Percentiles rank a stretch among this genome's conserved stretches.
phyloP scores from a whole-genome alignment of 108 stramenopile species.

The Pseudonitzschia multistriata region DNA sequence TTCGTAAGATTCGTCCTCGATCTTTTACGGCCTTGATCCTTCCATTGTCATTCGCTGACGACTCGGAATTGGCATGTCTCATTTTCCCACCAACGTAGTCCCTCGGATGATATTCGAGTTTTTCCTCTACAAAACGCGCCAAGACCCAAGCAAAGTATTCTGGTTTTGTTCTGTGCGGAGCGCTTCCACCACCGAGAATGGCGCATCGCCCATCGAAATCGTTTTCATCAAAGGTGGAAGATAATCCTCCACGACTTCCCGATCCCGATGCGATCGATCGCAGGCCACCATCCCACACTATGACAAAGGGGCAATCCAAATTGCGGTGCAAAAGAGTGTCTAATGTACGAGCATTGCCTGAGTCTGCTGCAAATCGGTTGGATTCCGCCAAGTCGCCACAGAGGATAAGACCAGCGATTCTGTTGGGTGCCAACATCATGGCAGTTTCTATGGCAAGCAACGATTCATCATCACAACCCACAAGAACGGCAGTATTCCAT shows the following conservation, averaged over 20 bases:
- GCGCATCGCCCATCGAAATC: conserved; percentile 19
- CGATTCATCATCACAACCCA: conserved; percentile 51
- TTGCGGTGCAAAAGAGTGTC: conserved; percentile 37
- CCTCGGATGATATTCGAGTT: conserved; percentile 28
- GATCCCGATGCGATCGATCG: conserved; percentile 20
- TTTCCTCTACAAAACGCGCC: conserved; percentile 63
- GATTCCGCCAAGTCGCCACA: conserved; percentile 41
- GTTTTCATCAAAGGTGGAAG: not conserved
- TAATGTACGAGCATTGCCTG: conserved; percentile 2
- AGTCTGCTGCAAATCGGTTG: conserved; percentile 16
- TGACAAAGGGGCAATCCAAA: conserved; percentile 50
- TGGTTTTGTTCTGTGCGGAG: conserved; percentile 56
- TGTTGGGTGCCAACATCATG: conserved; percentile 43
- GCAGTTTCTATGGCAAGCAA: conserved; percentile 53
- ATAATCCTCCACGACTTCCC: conserved; percentile 2
- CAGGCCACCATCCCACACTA: conserved; percentile 59
- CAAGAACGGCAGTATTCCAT: conserved; percentile 53
- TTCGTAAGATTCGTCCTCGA: not conserved
- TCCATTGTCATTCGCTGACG: not conserved
- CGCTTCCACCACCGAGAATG: conserved; percentile 54
- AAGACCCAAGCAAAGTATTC: conserved; percentile 61
- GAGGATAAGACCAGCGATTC: conserved; percentile 46
- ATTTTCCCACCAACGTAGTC: not conserved
- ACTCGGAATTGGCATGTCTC: not conserved
- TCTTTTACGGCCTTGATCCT: not conserved